Evolutionary conservation across 1,284 basidiomycete genomes (phyloP).

Genomic region (Leccinum griseonigrum): DNA sequence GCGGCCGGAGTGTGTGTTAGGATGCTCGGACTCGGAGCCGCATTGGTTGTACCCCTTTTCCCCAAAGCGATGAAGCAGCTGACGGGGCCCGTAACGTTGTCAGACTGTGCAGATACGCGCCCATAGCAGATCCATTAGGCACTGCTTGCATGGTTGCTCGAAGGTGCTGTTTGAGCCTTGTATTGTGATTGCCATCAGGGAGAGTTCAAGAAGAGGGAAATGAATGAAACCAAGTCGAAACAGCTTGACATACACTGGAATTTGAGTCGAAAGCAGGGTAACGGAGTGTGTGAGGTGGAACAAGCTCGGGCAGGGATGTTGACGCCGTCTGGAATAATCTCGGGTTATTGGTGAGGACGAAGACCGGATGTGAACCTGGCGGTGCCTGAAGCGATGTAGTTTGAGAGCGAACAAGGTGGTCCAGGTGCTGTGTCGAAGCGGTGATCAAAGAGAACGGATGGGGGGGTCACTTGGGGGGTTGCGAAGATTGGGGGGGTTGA

Average conservation of each 20-base stretch:
- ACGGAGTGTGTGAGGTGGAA: background rate
- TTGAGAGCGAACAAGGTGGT: background rate
- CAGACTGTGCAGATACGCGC: background rate
- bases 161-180: background rate
- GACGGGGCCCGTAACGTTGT: background rate
- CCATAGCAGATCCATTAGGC: background rate
- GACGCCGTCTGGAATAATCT: background rate
- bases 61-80: background rate
- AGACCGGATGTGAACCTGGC: background rate
- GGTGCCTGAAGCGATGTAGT: background rate
- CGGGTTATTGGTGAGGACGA: background rate
- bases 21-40: background rate
- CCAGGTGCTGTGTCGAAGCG: background rate
- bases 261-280: background rate
- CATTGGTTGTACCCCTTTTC: background rate
- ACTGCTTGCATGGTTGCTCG: background rate
- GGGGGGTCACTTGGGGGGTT: constrained; percentile 3
- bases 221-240: background rate
- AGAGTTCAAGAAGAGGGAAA: background rate
- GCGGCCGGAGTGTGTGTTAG: background rate
- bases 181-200: background rate
- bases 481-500: background rate
- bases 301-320: background rate
- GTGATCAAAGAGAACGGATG: background rate
- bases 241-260: background rate